Evolutionary conservation across 1,284 basidiomycete genomes (phyloP), one percentile per base, ranked within the genome.

Genomic region (Moesziomyces parantarcticus): DNA sequence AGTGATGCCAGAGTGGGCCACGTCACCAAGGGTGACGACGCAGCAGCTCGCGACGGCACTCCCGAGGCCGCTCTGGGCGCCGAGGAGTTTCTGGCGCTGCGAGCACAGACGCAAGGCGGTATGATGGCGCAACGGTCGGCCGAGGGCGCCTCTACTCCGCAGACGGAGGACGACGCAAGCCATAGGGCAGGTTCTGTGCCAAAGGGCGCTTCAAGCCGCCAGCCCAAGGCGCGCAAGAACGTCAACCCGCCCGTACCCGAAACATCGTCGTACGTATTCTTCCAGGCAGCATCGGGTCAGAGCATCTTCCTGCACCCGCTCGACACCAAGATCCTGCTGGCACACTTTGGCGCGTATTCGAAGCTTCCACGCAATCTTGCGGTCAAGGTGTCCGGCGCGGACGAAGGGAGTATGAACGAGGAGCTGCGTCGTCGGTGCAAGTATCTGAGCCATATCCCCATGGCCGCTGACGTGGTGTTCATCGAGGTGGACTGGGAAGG

Each of bases 251-350:
- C 80, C 11, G 66, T 77, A 45, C 77, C 79, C 26, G 65, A 69
- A 23, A 62, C 62, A 1, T 74, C 81, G 0, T 77, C 80, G 11
- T 98, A 97, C 85, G 93, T 92, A 80, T 99, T 93, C 85, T 99
- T 97, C 84, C 97, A 99, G 85, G 92, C 94, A 13, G 90, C 93
- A 0, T 92, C 92, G 3, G 97, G 96, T 18, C 88, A 93, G 65
- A 92, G 93, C 20, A 88, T 98, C 77, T 99, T 92, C 86, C 88
- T 99, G 16, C 94, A 97, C 81, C 95, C 96, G 2, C 88, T 99
- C 41, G 96, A 99, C 84, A 97, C 96, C 85, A 92, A 91, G 85
- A 94, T 97, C 59, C 88, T 99, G 16, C 87, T 94, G 18, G 88
- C 92, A 13, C 91, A 95, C 83, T 97, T 91, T 85, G 87, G 89